Evolutionary conservation across 441 rosid species (phyloP), one percentile per base, ranked within the genome.

Genomic region (Manihot esculenta): DNA sequence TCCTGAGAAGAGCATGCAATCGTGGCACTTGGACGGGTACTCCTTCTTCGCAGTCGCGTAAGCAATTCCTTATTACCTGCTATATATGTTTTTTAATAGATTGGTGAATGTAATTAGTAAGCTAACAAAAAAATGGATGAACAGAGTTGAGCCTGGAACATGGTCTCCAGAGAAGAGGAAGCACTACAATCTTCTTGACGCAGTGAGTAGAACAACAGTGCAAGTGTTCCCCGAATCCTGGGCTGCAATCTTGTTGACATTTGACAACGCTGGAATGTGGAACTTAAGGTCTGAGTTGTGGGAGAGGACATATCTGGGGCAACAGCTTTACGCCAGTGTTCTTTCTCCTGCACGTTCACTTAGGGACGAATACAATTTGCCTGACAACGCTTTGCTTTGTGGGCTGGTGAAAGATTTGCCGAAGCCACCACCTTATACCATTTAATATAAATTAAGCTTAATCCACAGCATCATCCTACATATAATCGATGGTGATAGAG

Each of bases 351-450:
- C 54, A 3, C 80, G 84, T 24, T 88, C 93, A 12, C 80, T 90
- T 23, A 84, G 85, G 70, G 96, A 90, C 42, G 96, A 90, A 70
- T 86, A 86, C 84, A 84, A 86, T 79, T 44, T 90, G 26, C 90
- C 88, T 3, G 89, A 85, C 42, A 76, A 78, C 58, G 53, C 84
- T 41, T 41, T 72, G 33, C 72, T 84, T 1, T 90, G 96, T 27
- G 96, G 96, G 56, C 60, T 83, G 65, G 84, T 84, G 53, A 77
- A 76, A 76, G 78, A 74, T 78, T 30, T 88, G 82, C 91, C 93
- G 54, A 81, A 68, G 77, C 96, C 96, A 14, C 11, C 76, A 38
- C 86, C 87, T 26, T 86, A 85, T 86, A 81, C 80, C 69, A 64
- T 70, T 63, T 78, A 72, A 35, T 35, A 35, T 35, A 35, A 35